Percentiles rank a stretch among this genome's conserved stretches.
Conservation (phyloP, 2,329 filamentous ascomycete genomes). For the Teratosphaeria nubilosa region DNA sequence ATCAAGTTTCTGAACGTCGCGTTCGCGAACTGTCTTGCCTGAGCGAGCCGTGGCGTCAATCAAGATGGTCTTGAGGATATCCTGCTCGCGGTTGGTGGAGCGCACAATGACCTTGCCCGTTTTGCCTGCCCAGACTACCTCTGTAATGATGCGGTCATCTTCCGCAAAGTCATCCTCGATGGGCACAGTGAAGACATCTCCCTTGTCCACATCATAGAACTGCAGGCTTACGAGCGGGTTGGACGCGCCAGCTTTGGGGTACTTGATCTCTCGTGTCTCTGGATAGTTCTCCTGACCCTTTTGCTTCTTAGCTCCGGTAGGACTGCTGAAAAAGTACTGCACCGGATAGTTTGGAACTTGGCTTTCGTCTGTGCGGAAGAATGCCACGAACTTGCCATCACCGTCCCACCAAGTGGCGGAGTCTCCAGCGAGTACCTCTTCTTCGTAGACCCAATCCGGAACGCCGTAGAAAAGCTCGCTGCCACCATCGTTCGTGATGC, state of each 20-base stretch:
- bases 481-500: constrained; percentile 80
- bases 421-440: constrained; percentile 69
- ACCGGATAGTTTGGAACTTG: constrained; percentile 84
- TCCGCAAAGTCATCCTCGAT: constrained; percentile 69
- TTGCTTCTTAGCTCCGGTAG: constrained; percentile 59
- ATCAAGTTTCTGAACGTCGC: constrained; percentile 75
- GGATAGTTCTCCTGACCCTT: constrained; percentile 79
- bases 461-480: constrained; percentile 87
- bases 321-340: constrained; percentile 83
- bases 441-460: constrained; percentile 94
- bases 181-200: constrained; percentile 69
- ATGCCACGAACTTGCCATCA: constrained; percentile 81
- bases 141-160: constrained; percentile 80
- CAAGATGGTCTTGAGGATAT: constrained; percentile 76
- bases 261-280: constrained; percentile 86
- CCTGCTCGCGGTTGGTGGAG: constrained; percentile 88
- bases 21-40: constrained; percentile 67
- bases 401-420: constrained; percentile 92
- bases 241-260: constrained; percentile 87
- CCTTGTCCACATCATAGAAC: constrained; percentile 75
- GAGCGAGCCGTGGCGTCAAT: constrained; percentile 66
- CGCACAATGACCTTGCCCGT: constrained; percentile 70
- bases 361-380: constrained; percentile 88
- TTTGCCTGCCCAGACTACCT: constrained; percentile 77
- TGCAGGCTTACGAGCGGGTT: constrained; percentile 82